Evolutionary conservation across 106 monocot genomes (phyloP).

Genomic region (Dendrobium officinale): DNA sequence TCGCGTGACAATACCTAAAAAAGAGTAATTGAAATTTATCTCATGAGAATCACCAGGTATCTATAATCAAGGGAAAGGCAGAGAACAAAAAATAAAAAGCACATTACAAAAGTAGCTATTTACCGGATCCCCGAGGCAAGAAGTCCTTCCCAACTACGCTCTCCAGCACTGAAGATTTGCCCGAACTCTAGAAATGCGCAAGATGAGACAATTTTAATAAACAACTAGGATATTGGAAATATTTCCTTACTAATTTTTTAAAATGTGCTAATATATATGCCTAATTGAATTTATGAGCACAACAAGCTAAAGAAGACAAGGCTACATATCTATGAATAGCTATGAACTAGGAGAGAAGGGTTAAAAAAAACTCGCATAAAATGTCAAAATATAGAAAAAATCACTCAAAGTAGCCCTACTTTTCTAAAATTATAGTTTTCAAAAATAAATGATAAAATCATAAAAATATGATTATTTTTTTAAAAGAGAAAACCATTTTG

Average conservation of each 20-base stretch:
- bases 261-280: neutral
- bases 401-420: neutral
- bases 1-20: slow-evolving; percentile 56
- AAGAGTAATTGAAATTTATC: neutral
- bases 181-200: slow-evolving; percentile 33
- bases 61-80: neutral
- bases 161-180: slow-evolving; percentile 49
- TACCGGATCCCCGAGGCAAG: slow-evolving; percentile 47
- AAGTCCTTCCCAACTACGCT: slow-evolving; percentile 52
- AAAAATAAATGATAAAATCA: neutral
- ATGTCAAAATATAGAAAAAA: neutral
- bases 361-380: neutral
- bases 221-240: neutral
- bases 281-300: neutral
- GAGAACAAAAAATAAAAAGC: neutral
- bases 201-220: neutral
- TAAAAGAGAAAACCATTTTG: neutral
- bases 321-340: neutral
- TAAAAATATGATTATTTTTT: neutral
- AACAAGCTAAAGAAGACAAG: neutral
- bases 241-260: neutral
- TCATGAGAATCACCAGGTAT: neutral
- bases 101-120: neutral
- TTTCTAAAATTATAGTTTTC: neutral
- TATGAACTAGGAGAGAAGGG: neutral